phyloP scores from a whole-genome alignment of 805 yeast species.

The Nakazawaea ambrosiae region DNA sequence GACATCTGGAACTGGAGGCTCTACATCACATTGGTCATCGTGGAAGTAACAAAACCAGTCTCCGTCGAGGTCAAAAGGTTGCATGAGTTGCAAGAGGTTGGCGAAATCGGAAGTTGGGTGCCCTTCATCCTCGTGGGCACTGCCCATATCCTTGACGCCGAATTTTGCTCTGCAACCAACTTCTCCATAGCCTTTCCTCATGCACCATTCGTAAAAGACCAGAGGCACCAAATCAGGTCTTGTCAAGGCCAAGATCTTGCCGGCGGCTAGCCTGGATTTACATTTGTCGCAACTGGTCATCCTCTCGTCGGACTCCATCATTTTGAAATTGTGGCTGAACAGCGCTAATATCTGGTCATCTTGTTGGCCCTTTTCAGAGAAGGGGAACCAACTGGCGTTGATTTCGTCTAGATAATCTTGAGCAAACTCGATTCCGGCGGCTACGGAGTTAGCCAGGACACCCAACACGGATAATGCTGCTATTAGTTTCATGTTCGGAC shows the following conservation, averaged over 20 bases:
- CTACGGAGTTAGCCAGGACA: no score
- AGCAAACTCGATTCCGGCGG: no score
- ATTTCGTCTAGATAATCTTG: conserved; percentile 1
- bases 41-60: conserved; percentile 23
- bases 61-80: conserved; percentile 22
- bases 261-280: conserved; percentile 9
- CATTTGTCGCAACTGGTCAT: conserved; percentile 10
- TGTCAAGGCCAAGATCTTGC: conserved; percentile 14
- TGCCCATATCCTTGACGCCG: conserved; percentile 15
- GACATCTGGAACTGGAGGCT: conserved; percentile 11
- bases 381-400: conserved; percentile 3
- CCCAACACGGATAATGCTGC: no score
- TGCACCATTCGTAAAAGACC: conserved; percentile 20
- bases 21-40: conserved; percentile 13
- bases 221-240: conserved; percentile 19
- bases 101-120: conserved; percentile 20
- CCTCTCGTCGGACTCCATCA: conserved; percentile 12
- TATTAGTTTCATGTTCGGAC: no score
- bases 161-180: conserved; percentile 16
- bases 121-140: conserved; percentile 11
- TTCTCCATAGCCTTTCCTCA: conserved; percentile 14
- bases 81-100: conserved; percentile 17
- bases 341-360: conserved; percentile 14
- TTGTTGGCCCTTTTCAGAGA: not conserved
- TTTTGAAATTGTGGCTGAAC: conserved; percentile 13